Conservation (phyloP, 768 basidiomycete species). For the Hirschioporus abietinus region DNA sequence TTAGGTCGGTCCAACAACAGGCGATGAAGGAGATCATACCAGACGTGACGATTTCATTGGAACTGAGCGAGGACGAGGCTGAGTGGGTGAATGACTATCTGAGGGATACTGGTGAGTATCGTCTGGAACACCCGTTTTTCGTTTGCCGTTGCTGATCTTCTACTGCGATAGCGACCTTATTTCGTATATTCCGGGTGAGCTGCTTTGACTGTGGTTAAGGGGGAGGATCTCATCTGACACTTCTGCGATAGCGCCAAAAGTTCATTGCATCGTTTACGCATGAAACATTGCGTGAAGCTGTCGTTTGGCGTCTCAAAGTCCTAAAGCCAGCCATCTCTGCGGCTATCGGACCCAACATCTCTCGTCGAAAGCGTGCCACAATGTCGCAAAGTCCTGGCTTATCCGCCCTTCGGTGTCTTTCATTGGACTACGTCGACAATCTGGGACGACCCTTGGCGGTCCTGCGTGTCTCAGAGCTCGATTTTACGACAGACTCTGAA, state of each 20-base stretch:
- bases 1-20: background rate
- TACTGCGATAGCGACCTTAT: background rate
- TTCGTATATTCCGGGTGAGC: background rate
- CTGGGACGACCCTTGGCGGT: slow-evolving; percentile 63
- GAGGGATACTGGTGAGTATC: background rate
- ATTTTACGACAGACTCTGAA: slow-evolving; percentile 25
- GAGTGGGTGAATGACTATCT: background rate
- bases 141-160: background rate
- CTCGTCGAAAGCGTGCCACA: background rate
- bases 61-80: background rate
- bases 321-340: background rate
- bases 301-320: background rate
- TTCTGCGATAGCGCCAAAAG: background rate
- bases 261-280: background rate
- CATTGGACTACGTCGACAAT: slow-evolving; percentile 47
- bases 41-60: background rate
- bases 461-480: slow-evolving; percentile 40
- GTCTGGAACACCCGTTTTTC: background rate
- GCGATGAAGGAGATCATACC: background rate
- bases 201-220: background rate
- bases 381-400: background rate
- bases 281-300: background rate
- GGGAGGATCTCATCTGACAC: background rate
- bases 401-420: slow-evolving; percentile 44
- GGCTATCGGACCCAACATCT: background rate